These are phyloP conservation scores for Picea glauca DNA, from an alignment of 75 land plant genomes.

Conservation along the genomic window DNA sequence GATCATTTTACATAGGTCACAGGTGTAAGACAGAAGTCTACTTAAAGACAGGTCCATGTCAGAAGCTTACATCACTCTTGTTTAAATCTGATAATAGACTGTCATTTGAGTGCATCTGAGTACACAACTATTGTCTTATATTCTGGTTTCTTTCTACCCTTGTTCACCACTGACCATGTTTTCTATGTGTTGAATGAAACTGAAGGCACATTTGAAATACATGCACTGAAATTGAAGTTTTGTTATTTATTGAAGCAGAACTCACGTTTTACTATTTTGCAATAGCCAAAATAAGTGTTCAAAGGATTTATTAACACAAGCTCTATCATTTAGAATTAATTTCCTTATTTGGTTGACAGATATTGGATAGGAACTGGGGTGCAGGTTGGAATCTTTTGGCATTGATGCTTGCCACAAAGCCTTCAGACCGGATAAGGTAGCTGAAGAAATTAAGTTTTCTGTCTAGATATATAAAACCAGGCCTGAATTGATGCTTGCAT, in stretches of 20 bases:
- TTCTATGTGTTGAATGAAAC: not conserved
- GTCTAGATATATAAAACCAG: not conserved
- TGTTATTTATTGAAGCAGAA: not conserved
- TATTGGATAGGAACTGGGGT: slow-evolving; percentile 89
- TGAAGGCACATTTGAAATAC: not conserved
- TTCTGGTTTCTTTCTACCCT: not conserved
- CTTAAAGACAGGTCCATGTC: too few relatives aligned
- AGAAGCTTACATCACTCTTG: too few relatives aligned
- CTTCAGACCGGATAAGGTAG: slow-evolving; percentile 89
- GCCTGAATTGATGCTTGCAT: not conserved
- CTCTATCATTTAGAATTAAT: not conserved
- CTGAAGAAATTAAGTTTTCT: not conserved
- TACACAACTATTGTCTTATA: not conserved
- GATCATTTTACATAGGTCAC: too few relatives aligned
- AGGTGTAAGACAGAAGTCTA: too few relatives aligned
- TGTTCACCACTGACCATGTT: not conserved
- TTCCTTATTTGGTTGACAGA: slow-evolving; percentile 33
- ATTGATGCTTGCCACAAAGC: slow-evolving; percentile 67
- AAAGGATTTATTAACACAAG: not conserved
- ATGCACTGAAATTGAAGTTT: not conserved
- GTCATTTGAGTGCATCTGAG: too few relatives aligned
- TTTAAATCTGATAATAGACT: too few relatives aligned
- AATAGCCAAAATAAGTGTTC: not conserved
- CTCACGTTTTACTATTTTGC: not conserved
- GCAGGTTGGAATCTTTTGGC: slow-evolving; percentile 94